These are phyloP conservation scores for Tritrichomonas musculus DNA, from an alignment of 208 protist species.

Conservation along the genomic window DNA sequence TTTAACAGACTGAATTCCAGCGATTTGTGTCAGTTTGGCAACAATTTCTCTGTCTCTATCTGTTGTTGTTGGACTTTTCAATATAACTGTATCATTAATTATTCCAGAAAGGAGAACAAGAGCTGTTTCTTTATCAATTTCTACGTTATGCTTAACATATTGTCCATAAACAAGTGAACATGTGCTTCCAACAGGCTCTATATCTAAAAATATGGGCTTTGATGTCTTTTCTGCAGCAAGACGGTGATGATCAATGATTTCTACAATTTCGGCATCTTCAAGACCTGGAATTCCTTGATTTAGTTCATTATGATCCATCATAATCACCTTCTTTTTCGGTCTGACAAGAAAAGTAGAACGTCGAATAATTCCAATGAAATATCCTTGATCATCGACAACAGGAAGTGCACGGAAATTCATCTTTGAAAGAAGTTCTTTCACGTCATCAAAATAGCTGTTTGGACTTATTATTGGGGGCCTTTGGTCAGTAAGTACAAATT, in stretches of 20 bases:
- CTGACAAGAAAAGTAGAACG: not conserved
- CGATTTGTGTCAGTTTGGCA: not conserved
- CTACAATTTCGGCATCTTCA: not conserved
- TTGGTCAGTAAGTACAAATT: not conserved
- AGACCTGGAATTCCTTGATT: not conserved
- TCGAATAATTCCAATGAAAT: not conserved
- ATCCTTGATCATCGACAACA: not conserved
- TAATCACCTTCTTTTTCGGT: not conserved
- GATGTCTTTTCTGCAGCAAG: not conserved
- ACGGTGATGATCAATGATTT: slow-evolving; percentile 2
- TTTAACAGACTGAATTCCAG: not conserved
- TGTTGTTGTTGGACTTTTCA: not conserved
- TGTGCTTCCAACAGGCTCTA: not conserved
- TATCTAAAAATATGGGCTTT: not conserved
- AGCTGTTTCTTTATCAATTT: not conserved
- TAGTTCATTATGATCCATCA: not conserved
- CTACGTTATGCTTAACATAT: not conserved
- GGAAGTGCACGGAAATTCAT: not conserved
- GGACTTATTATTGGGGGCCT: not conserved
- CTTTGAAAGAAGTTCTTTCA: not conserved
- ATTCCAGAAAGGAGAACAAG: not conserved
- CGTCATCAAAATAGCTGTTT: not conserved
- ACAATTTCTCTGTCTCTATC: not conserved
- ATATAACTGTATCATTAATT: not conserved
- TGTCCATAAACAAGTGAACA: not conserved